These are phyloP conservation scores for Psidium guajava DNA, from an alignment of 345 rosid genomes.

Conservation along the genomic window DNA sequence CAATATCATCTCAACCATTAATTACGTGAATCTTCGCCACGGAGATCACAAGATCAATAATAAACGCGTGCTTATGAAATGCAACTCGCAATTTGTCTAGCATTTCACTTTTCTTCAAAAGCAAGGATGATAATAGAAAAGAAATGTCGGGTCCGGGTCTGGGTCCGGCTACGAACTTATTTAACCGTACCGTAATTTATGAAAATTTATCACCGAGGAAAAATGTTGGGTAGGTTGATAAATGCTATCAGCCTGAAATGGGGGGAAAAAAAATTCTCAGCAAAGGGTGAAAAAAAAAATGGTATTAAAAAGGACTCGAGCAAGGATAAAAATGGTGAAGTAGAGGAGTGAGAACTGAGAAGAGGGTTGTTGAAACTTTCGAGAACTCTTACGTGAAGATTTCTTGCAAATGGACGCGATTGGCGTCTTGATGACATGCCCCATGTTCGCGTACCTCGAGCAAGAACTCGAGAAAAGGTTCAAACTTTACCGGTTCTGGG, in stretches of 20 bases:
- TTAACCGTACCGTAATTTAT: background rate
- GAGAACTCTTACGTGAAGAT: background rate
- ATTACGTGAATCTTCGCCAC: background rate
- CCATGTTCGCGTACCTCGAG: constrained; percentile 42
- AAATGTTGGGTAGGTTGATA: background rate
- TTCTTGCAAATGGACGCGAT: constrained; percentile 19
- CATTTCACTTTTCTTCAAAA: rapidly evolving
- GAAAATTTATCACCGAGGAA: background rate
- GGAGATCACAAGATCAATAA: background rate
- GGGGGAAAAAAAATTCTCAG: background rate
- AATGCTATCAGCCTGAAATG: background rate
- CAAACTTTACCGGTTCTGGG: constrained; percentile 37
- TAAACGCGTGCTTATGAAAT: background rate
- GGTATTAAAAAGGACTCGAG: background rate
- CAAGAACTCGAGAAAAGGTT: constrained; percentile 33
- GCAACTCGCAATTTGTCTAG: background rate
- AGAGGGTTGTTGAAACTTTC: background rate
- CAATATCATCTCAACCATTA: background rate
- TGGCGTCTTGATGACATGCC: constrained; percentile 42
- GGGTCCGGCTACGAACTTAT: background rate
- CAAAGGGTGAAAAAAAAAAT: background rate
- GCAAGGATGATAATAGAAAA: background rate
- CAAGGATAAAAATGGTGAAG: background rate
- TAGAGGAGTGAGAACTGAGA: background rate
- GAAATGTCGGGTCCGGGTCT: background rate